Base-by-base conservation (phyloP, 2,329 filamentous ascomycete species). In the Setomelanomma holmii region DNA sequence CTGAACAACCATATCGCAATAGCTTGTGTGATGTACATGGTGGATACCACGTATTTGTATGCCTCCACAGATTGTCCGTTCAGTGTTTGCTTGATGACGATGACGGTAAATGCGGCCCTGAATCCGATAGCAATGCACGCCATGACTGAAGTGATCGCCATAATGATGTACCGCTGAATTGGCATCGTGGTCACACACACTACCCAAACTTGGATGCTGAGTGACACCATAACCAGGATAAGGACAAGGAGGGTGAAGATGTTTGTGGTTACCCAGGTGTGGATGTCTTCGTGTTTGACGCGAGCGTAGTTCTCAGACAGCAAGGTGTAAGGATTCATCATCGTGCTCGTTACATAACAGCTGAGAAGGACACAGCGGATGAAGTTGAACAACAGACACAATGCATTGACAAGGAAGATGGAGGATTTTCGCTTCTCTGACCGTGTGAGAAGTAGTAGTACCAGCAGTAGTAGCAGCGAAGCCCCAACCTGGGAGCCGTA, bases 401-500 rank as follows among this genome's bases (percentile, higher is more conserved):
- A 53, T 17, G 83, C 60, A 68, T 93, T 91, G 63, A 92, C 78
- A 57, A 87, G 66, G 69, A 89, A 89, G 17, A 90, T 82, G 0
- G 79, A 68, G 1, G 87, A 87, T 45, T 77, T 76, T 53, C 89
- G 83, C 70, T 90, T 91, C 59, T 84, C 79, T 0, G 78, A 71
- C 17, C 84, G 84, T 0, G 89, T 92, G 71, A 93, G 81, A 51
- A 88, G 75, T 10, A 91, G 75, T 2, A 93, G 77, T 23, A 89
- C 79, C 38, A 88, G 61, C 16, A 93, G 77, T 65, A 91, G 83
- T 54, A 88, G 75, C 51, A 87, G 58, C 40, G 84, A 85, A 20
- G 88, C 85, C 23, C 90, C 90, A 45, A 92, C 80, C 70, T 93
- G 89, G 16, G 82, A 76, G 45, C 84, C 87, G 69, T 88, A 90